phyloP scores from a whole-genome alignment of 73 alveolate species.

The Symbiodinium pilosum region DNA sequence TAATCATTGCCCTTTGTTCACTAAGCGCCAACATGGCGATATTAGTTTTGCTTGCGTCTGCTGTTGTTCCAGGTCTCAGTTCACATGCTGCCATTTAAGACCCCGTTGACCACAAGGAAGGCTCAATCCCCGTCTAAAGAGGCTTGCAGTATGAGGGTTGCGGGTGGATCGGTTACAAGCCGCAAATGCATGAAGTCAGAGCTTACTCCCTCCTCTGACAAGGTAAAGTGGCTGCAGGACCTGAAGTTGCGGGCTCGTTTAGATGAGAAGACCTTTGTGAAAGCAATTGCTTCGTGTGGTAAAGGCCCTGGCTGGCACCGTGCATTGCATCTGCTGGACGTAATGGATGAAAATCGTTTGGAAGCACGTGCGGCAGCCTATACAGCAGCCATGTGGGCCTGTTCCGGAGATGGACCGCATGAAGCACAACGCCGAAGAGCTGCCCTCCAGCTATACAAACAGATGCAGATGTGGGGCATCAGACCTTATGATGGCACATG shows the following conservation, averaged over 20 bases:
- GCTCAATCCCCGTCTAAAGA: not conserved
- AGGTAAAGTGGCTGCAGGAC: constrained; percentile 63
- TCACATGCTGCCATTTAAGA: too few species aligned
- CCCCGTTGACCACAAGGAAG: too few species aligned
- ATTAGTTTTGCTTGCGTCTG: too few species aligned
- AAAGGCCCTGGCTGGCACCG: constrained; percentile 15
- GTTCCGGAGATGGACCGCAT: not conserved
- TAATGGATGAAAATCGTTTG: not conserved
- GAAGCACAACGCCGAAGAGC: not conserved
- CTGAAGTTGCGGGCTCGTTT: constrained; percentile 37
- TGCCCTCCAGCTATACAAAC: not conserved
- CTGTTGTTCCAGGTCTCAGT: too few species aligned
- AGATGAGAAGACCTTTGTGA: constrained; percentile 15
- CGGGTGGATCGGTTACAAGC: too few species aligned
- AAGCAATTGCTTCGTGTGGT: constrained; percentile 17
- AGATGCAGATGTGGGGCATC: constrained; percentile 30
- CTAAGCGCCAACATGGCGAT: too few species aligned
- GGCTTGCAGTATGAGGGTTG: not conserved
- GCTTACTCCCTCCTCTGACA: too few species aligned
- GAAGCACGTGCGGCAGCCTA: constrained; percentile 76
- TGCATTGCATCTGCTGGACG: constrained; percentile 29
- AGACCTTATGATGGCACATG: constrained; percentile 41
- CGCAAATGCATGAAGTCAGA: too few species aligned
- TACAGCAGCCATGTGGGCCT: constrained; percentile 54
- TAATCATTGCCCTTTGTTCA: not conserved